Evolutionary conservation across 139 green algal species (phyloP).

Genomic region (Pedinophyceae sp.): DNA sequence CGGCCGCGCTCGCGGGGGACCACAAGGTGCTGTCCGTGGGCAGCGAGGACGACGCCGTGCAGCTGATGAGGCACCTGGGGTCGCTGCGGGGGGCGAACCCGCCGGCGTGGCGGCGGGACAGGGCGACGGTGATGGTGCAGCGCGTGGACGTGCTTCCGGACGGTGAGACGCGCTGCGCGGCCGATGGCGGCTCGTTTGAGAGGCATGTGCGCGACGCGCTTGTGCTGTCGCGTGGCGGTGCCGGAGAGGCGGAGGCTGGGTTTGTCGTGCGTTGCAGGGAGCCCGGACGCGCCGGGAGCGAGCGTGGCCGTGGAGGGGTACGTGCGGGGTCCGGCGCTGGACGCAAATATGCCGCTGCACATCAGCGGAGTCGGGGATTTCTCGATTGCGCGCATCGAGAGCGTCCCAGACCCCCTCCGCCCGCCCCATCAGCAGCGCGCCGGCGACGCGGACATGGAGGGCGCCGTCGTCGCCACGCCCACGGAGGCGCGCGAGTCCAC

Average conservation of each 20-base stretch:
- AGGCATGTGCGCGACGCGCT: no score
- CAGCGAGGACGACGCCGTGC: not conserved
- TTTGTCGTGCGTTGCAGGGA: no score
- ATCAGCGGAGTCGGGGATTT: conserved; percentile 64
- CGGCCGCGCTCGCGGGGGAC: not conserved
- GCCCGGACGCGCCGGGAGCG: no score
- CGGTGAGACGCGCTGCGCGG: no score
- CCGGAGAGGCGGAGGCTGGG: no score
- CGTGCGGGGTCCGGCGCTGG: not conserved
- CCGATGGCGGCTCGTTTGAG: no score
- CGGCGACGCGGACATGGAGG: not conserved
- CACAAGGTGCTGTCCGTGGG: not conserved
- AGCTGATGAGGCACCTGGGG: not conserved
- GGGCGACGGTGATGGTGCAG: no score
- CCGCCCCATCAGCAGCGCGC: not conserved
- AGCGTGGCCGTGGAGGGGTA: no score
- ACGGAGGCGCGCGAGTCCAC: conserved; percentile 27
- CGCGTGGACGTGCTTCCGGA: no score
- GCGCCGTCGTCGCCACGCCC: conserved; percentile 9
- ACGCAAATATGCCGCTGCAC: conserved; percentile 24
- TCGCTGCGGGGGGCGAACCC: not conserved
- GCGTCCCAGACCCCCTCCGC: conserved; percentile 13
- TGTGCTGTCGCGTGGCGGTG: no score
- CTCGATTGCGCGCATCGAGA: conserved; percentile 41
- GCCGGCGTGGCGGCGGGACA: no score